These are phyloP conservation scores for Diutina catenulata DNA, from an alignment of 1,139 yeast species.

Conservation along the genomic window DNA sequence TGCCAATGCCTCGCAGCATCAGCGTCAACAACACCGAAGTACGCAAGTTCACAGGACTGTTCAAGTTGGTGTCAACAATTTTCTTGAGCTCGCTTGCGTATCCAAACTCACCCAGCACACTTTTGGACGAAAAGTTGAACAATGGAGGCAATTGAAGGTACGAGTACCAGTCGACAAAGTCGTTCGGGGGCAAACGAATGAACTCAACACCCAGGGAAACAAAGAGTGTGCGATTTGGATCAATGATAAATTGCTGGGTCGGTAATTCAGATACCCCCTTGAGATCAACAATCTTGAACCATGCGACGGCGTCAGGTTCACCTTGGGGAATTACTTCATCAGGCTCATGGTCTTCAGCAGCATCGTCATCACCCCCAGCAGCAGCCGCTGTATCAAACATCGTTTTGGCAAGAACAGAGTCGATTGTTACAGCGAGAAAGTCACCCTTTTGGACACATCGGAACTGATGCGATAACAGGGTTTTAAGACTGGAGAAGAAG, in stretches of 20 bases:
- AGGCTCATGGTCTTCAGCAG: slow-evolving; percentile 19
- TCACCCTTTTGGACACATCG: slow-evolving; percentile 56
- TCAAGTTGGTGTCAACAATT: slow-evolving; percentile 19
- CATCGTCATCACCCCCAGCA: slow-evolving; percentile 6
- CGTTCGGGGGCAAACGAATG: slow-evolving; percentile 24
- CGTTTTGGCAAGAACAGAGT: slow-evolving; percentile 54
- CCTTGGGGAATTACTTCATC: slow-evolving; percentile 38
- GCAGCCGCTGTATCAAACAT: slow-evolving; percentile 23
- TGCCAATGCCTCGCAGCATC: slow-evolving; percentile 69
- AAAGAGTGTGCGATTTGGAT: slow-evolving; percentile 54
- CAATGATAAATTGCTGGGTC: slow-evolving; percentile 44
- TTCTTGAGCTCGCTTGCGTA: slow-evolving; percentile 43
- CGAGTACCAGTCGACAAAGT: slow-evolving; percentile 32
- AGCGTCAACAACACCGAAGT: slow-evolving; percentile 63
- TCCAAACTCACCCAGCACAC: slow-evolving; percentile 20
- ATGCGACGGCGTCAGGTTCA: slow-evolving; percentile 64
- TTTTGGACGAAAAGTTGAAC: slow-evolving; percentile 19
- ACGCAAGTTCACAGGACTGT: slow-evolving; percentile 22
- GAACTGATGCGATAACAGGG: slow-evolving; percentile 43
- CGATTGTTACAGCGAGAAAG: slow-evolving; percentile 66
- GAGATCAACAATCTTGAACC: slow-evolving; percentile 57
- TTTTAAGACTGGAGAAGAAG: slow-evolving; percentile 51
- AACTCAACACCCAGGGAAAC: slow-evolving; percentile 52
- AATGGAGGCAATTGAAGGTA: slow-evolving; percentile 25
- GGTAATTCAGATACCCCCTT: slow-evolving; percentile 16